Base-by-base conservation (phyloP, 257 asterid genomes). In the Solanum sparsipilum region DNA sequence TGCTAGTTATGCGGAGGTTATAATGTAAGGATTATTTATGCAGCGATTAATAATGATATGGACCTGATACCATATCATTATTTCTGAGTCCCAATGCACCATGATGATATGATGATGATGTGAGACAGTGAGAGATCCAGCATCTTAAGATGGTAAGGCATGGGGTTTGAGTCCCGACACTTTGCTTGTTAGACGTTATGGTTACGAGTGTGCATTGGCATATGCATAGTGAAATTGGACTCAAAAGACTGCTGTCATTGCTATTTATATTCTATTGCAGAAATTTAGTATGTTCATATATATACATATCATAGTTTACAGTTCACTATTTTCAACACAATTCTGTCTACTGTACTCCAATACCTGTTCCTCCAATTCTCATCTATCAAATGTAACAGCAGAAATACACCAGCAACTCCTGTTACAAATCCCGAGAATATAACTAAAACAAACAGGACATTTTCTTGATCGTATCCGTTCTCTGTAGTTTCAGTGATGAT, bases 261-360 rank as follows among this genome's bases (percentile, higher is more conserved):
- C 83, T 32, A 32, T 21, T 72, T 72, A 15, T 32, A 35, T 21
- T 74, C 29, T 20, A 73, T 10, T 73, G 46, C 48, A 73, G 29
- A 73, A 73, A 74, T 36, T 36, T 48, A 82, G 67, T 46, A 18
- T 9, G 9, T 39, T 0, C 39, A 39, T n/a, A 46, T 2, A 56
- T 56, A 20, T 20, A 56, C 65, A 56, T 56, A 48, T 82, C 86
- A 82, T 5, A 38, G 2, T 52, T 48, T 32, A 82, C 44, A 16
- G 21, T 11, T 82, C 25, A 48, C 86, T 75, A 87, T 78, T 56
- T 39, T 87, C 27, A 60, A 76, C 78, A 87, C 89, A 60, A 87
- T 34, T 38, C 56, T 87, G 79, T 87, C 89, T 35, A 87, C 73
- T 36, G 79, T 79, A 12, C 86, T 87, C 89, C 89, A 87, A 20